Conservation (phyloP, 768 basidiomycete species). For the Phanerodontia chrysosporium region DNA sequence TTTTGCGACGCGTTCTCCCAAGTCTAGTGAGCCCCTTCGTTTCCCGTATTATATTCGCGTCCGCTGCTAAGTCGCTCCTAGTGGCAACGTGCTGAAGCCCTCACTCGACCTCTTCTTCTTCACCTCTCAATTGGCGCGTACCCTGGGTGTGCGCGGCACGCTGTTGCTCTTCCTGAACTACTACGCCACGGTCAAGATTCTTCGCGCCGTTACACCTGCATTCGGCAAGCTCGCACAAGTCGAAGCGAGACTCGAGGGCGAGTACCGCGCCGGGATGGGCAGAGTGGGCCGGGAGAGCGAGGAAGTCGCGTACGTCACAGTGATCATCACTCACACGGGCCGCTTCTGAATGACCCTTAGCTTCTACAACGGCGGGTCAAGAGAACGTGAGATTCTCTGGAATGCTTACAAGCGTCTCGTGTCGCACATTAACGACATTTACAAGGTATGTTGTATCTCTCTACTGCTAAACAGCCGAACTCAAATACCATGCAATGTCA, state of each 20-base stretch:
- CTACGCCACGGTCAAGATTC: conserved; percentile 76
- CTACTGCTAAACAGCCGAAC: not conserved
- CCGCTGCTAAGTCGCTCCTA: conserved; percentile 24
- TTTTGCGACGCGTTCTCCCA: conserved; percentile 85
- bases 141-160: conserved; percentile 83
- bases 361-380: conserved; percentile 86
- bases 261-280: conserved; percentile 84
- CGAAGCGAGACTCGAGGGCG: conserved; percentile 86
- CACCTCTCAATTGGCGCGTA: conserved; percentile 84
- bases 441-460: conserved; percentile 52
- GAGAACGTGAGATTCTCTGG: conserved; percentile 80
- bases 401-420: conserved; percentile 76
- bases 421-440: conserved; percentile 87
- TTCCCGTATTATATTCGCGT: not conserved
- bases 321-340: not conserved
- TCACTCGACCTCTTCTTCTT: conserved; percentile 88
- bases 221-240: conserved; percentile 88
- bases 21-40: conserved; percentile 63
- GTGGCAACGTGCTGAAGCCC: conserved; percentile 92
- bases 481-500: conserved; percentile 22
- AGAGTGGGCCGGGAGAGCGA: conserved; percentile 86
- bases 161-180: conserved; percentile 79
- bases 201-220: conserved; percentile 84
- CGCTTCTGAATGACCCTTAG: conserved; percentile 32
- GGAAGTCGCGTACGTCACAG: conserved; percentile 74